phyloP scores from a whole-genome alignment of 2,329 filamentous ascomycete species.

The Byssoonygena ceratinophila region DNA sequence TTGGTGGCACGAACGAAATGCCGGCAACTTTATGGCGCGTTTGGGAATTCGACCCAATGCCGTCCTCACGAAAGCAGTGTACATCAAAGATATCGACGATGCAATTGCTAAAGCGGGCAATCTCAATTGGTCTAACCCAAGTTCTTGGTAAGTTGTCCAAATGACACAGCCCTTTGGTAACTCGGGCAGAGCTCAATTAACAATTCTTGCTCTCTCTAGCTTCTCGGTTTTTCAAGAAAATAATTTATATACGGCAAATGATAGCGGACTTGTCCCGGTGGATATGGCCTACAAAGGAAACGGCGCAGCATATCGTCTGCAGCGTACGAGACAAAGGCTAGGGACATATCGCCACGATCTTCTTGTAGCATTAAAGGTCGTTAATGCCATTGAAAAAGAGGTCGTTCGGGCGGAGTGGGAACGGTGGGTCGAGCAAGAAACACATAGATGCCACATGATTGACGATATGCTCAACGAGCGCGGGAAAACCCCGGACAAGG shows the following conservation, averaged over 20 bases:
- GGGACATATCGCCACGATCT: conserved; percentile 81
- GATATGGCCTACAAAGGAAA: conserved; percentile 19
- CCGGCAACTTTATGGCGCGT: conserved; percentile 67
- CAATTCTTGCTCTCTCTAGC: conserved; percentile 6
- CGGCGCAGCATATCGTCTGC: conserved; percentile 48
- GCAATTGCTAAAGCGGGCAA: conserved; percentile 38
- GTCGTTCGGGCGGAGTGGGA: conserved; percentile 84
- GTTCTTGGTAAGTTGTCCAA: conserved; percentile 24
- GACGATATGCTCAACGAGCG: conserved; percentile 37
- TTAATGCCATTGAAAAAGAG: conserved; percentile 81
- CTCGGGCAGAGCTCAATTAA: not conserved
- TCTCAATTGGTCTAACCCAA: conserved; percentile 23
- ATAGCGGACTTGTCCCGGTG: not conserved
- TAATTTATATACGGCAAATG: conserved; percentile 16
- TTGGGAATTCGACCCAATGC: conserved; percentile 69
- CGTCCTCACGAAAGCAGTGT: conserved; percentile 76
- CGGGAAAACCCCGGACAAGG: conserved; percentile 17
- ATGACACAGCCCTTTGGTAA: not conserved
- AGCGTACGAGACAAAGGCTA: conserved; percentile 70
- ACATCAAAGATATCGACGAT: conserved; percentile 67
- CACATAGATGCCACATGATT: conserved; percentile 58
- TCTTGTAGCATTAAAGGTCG: conserved; percentile 75
- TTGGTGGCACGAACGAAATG: conserved; percentile 80
- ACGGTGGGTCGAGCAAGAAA: conserved; percentile 78
- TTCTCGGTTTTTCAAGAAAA: conserved; percentile 38